Evolutionary conservation across 371 early-diverging fungal genomes (phyloP).

Genomic region (Mortierella sp.): DNA sequence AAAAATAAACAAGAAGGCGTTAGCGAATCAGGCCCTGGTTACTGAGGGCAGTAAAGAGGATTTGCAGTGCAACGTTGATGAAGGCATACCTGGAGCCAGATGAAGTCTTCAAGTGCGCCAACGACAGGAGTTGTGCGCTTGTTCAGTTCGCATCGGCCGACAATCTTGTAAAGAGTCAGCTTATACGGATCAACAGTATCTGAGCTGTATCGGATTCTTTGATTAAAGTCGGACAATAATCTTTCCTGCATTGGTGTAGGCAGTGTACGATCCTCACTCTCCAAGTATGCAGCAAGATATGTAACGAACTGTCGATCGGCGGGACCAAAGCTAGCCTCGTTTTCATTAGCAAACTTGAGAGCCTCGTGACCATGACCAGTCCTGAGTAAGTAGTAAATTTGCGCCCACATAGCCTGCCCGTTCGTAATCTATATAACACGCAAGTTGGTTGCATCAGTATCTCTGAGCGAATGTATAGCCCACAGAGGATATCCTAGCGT

Average conservation of each 20-base stretch:
- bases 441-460: neutral
- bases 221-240: constrained; percentile 71
- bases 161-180: constrained; percentile 84
- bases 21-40: neutral
- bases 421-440: constrained; percentile 59
- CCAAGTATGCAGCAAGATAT: constrained; percentile 78
- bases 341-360: constrained; percentile 68
- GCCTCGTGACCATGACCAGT: constrained; percentile 78
- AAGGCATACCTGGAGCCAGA: constrained; percentile 41
- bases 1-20: neutral
- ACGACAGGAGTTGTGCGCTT: constrained; percentile 67
- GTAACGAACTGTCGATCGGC: constrained; percentile 71
- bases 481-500: neutral
- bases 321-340: constrained; percentile 62
- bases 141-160: constrained; percentile 88
- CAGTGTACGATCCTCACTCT: constrained; percentile 59
- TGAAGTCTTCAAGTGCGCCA: constrained; percentile 50
- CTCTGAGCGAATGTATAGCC: neutral
- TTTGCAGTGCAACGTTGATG: neutral
- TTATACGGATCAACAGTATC: constrained; percentile 86
- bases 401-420: constrained; percentile 86
- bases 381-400: constrained; percentile 82
- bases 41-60: too few species aligned
- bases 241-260: constrained; percentile 62
- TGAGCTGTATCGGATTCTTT: constrained; percentile 62